Evolutionary conservation across 805 yeast species (phyloP).

Genomic region (Tetrapisispora phaffii): DNA sequence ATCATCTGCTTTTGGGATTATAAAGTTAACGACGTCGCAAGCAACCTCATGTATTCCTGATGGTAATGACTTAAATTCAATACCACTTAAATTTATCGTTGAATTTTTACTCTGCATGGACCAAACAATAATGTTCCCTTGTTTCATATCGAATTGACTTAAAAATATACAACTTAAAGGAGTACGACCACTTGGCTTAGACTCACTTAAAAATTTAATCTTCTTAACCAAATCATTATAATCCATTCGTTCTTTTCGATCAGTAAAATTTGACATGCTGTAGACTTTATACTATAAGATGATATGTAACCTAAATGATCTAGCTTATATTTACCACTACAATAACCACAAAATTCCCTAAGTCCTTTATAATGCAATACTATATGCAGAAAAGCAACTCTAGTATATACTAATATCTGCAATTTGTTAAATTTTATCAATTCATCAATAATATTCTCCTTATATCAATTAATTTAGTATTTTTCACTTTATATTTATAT

Average conservation of each 20-base stretch:
- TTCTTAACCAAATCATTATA: neutral
- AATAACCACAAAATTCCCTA: too few species aligned
- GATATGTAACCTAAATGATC: too few species aligned
- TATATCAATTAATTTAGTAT: too few species aligned
- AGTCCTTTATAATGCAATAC: too few species aligned
- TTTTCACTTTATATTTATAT: too few species aligned
- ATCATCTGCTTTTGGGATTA: conserved; percentile 24
- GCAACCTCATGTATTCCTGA: conserved; percentile 51
- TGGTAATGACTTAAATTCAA: conserved; percentile 60
- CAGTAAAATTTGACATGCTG: neutral
- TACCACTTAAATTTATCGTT: conserved; percentile 30
- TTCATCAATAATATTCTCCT: too few species aligned
- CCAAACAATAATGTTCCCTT: conserved; percentile 26
- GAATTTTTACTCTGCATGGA: conserved; percentile 11
- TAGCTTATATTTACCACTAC: too few species aligned
- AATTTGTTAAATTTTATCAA: too few species aligned
- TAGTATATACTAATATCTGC: too few species aligned
- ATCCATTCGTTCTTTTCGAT: neutral
- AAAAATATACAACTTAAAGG: conserved; percentile 17
- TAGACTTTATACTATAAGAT: too few species aligned
- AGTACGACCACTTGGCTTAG: neutral
- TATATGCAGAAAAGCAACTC: too few species aligned
- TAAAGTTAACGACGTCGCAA: conserved; percentile 47
- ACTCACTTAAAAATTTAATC: neutral
- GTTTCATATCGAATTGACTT: conserved; percentile 26